Base-by-base conservation (phyloP, 345 rosid species). In the Hirschfeldia incana region DNA sequence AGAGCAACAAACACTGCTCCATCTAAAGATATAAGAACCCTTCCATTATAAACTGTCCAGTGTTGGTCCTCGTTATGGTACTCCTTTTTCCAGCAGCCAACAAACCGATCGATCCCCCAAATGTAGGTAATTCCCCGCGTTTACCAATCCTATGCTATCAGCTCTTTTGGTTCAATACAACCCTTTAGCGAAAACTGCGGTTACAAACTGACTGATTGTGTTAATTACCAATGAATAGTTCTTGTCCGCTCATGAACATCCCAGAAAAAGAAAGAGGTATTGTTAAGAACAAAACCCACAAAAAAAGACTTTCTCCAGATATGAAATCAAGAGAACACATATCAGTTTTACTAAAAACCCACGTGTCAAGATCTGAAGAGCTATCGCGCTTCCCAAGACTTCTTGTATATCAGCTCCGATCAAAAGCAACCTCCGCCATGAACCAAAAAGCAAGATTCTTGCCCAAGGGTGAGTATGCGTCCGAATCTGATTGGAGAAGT, bases 81-180 rank as follows among this genome's bases (percentile, higher is more conserved):
- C 98, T 94, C 70, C 97, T 94, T 59, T 94, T 97, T 77, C 97
- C 98, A 28, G 98, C 98, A 7, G 98, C 98, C 76, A 91, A 81
- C 77, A 94, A 85, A 12, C 98, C 97, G 17, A 21, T 21, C 21
- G 21, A 94, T 84, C 49, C 98, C 97, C 98, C 97, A 92, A 13
- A 94, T 91, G 76, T 51, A 92, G 84, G 82, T 91, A 91, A 73
- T 88, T 87, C 63, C 98, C 98, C 0, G 98, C 98, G 58, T 94
- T 94, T 51, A 87, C 93, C 2, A 94, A 72, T 71, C 98, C 97
- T 39, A 92, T 87, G 62, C 82, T 87, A 44, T 82, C 84, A 69
- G 93, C 98, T 77, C 88, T 89, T 34, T 85, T 63, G 27, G 94
- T 87, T 75, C 92, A 97, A 73, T 91, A 84, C 78, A 92, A 94